phyloP scores from a whole-genome alignment of 352 stramenopile species.

The Phytopythium litorale region DNA sequence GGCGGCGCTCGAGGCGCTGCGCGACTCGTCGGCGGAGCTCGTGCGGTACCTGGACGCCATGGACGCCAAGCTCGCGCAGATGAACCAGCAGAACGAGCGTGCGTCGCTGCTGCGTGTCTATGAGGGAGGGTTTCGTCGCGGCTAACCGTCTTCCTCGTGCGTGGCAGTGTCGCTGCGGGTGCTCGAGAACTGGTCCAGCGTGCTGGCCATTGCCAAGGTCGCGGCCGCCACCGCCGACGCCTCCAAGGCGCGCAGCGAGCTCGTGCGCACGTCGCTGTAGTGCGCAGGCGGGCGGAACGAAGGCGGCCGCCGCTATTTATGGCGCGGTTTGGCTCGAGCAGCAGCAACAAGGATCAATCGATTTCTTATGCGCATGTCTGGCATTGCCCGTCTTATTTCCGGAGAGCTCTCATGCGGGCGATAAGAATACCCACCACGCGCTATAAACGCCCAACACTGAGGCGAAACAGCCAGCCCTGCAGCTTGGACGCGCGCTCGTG shows the following conservation, averaged over 20 bases:
- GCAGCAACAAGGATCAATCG: not conserved
- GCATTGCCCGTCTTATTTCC: not conserved
- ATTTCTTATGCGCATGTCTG: not conserved
- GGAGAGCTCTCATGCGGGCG: not conserved
- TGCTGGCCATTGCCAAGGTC: slow-evolving; percentile 70
- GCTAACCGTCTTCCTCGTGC: not conserved
- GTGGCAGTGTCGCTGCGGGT: slow-evolving; percentile 64
- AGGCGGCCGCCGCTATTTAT: slow-evolving; percentile 6
- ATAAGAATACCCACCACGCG: not conserved
- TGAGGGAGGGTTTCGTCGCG: too few species aligned
- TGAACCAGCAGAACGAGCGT: slow-evolving; percentile 85
- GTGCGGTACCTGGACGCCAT: slow-evolving; percentile 74
- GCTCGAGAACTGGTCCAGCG: slow-evolving; percentile 80
- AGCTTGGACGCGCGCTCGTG: not conserved
- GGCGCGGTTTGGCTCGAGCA: not conserved
- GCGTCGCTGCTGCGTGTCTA: slow-evolving; percentile 9
- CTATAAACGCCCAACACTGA: not conserved
- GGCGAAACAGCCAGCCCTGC: not conserved
- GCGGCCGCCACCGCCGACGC: slow-evolving; percentile 22
- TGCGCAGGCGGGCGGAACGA: too few species aligned
- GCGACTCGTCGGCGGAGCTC: slow-evolving; percentile 71
- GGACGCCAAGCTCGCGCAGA: slow-evolving; percentile 63
- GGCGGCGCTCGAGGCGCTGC: slow-evolving; percentile 69
- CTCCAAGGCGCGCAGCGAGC: slow-evolving; percentile 36
- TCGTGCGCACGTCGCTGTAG: slow-evolving; percentile 53